These are phyloP conservation scores for Boletales sp. DNA, from an alignment of 768 basidiomycete genomes.

Conservation along the genomic window DNA sequence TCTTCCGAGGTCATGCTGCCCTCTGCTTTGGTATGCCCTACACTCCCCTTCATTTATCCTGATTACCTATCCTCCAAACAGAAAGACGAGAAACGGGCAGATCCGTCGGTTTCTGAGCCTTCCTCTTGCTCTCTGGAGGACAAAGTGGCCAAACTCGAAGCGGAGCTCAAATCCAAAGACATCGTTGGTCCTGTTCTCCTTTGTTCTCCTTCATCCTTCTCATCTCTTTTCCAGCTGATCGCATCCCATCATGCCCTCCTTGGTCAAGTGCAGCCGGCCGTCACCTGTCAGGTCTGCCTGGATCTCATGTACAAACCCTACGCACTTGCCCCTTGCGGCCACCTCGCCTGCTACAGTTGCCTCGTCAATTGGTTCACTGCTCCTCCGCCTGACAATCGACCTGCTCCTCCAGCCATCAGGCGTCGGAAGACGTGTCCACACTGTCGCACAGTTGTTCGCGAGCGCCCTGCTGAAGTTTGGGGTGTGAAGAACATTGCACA, in stretches of 20 bases:
- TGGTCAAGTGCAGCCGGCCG: constrained; percentile 53
- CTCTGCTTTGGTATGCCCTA: constrained; percentile 13
- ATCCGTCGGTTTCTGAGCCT: background rate
- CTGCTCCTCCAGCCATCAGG: constrained; percentile 23
- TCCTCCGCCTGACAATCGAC: constrained; percentile 28
- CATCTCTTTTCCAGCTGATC: constrained; percentile 38
- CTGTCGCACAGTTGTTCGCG: constrained; percentile 41
- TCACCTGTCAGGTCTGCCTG: constrained; percentile 78
- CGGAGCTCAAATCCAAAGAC: constrained; percentile 40
- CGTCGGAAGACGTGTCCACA: constrained; percentile 44
- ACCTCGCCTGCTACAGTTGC: constrained; percentile 67
- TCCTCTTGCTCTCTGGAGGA: constrained; percentile 9
- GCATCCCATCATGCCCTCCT: constrained; percentile 51
- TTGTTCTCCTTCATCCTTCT: background rate
- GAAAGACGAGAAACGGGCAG: background rate
- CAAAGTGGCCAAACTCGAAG: constrained; percentile 39
- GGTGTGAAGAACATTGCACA: constrained; percentile 45
- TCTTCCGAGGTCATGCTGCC: background rate
- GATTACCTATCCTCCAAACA: constrained; percentile 11
- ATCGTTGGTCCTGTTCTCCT: constrained; percentile 29
- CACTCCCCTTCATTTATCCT: background rate
- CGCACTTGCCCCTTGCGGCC: constrained; percentile 73
- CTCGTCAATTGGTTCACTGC: constrained; percentile 76
- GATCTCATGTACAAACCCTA: constrained; percentile 72
- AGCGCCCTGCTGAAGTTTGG: constrained; percentile 48